Evolutionary conservation across 208 protist genomes (phyloP).

Genomic region (Herpetomonas samuelpessoai): DNA sequence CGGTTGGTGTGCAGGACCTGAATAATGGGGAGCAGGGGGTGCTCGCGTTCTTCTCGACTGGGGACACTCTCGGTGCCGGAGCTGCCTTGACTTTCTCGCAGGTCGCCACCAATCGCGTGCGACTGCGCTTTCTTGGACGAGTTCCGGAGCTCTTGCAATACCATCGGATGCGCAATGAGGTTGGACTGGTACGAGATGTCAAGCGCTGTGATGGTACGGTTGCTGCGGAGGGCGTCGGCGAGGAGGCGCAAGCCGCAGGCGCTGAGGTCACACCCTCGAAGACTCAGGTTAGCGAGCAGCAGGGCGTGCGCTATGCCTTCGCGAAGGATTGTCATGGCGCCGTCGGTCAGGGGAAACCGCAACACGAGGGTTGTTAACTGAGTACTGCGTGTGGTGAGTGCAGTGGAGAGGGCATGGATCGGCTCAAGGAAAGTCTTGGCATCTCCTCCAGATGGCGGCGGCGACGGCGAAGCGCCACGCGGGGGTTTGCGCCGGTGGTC

Average conservation of each 20-base stretch:
- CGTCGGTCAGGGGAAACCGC: conserved; percentile 55
- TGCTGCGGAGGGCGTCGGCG: conserved; percentile 29
- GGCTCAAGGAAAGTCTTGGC: conserved; percentile 21
- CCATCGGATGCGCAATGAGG: conserved; percentile 39
- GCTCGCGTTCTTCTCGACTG: conserved; percentile 29
- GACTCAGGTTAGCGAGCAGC: conserved; percentile 31
- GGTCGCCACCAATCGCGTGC: conserved; percentile 3
- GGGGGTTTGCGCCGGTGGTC: conserved; percentile 2
- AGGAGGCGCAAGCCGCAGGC: conserved; percentile 30
- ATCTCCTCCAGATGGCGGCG: not conserved
- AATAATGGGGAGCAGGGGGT: conserved; percentile 61
- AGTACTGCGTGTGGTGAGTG: conserved; percentile 23
- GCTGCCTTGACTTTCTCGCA: not conserved
- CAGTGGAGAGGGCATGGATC: conserved; percentile 24
- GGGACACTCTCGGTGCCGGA: conserved; percentile 12
- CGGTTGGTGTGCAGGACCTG: conserved; percentile 48
- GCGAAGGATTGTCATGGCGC: conserved; percentile 31
- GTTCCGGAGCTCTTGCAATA: conserved; percentile 31
- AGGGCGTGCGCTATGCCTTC: conserved; percentile 37
- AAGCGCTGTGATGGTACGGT: conserved; percentile 33
- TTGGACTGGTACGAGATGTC: conserved; percentile 60
- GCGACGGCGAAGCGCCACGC: not conserved
- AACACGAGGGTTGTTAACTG: conserved; percentile 41
- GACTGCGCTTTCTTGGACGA: conserved; percentile 27
- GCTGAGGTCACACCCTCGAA: conserved; percentile 52